phyloP scores from a whole-genome alignment of 345 rosid genomes.

The Eucalyptus melliodora region DNA sequence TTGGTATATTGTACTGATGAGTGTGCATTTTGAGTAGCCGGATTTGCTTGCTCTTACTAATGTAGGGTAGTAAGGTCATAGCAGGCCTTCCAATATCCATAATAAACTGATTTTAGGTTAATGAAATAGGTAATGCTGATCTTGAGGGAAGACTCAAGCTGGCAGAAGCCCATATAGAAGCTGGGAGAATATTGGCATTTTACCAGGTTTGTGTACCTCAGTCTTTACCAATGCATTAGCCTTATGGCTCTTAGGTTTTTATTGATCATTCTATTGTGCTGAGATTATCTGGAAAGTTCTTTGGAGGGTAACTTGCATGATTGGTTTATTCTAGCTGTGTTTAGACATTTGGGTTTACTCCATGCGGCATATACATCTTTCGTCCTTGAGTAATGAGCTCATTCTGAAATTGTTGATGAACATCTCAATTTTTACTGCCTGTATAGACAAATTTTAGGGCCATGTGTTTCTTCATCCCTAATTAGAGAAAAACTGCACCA shows the following conservation, averaged over 20 bases:
- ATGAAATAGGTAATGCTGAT: slow-evolving; percentile 16
- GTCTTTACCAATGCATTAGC: neutral
- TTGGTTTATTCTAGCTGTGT: neutral
- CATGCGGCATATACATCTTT: neutral
- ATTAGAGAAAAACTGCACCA: neutral
- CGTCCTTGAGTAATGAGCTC: neutral
- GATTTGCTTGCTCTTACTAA: neutral
- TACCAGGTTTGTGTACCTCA: slow-evolving; percentile 54
- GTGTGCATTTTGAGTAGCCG: neutral
- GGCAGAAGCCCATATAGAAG: slow-evolving; percentile 88
- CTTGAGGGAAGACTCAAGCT: slow-evolving; percentile 55
- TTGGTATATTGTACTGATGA: neutral
- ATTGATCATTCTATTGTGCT: neutral
- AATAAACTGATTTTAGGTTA: slow-evolving; percentile 21
- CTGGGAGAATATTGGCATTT: slow-evolving; percentile 75
- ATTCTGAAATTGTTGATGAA: neutral
- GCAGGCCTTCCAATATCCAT: neutral
- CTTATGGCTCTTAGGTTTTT: neutral
- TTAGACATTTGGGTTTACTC: neutral
- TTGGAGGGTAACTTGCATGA: neutral
- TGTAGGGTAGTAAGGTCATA: neutral
- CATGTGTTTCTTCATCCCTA: neutral
- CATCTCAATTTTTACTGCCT: neutral
- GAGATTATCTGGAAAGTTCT: neutral
- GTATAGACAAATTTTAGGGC: neutral